phyloP scores from a whole-genome alignment of 106 monocot genomes.

The Acorus gramineus region DNA sequence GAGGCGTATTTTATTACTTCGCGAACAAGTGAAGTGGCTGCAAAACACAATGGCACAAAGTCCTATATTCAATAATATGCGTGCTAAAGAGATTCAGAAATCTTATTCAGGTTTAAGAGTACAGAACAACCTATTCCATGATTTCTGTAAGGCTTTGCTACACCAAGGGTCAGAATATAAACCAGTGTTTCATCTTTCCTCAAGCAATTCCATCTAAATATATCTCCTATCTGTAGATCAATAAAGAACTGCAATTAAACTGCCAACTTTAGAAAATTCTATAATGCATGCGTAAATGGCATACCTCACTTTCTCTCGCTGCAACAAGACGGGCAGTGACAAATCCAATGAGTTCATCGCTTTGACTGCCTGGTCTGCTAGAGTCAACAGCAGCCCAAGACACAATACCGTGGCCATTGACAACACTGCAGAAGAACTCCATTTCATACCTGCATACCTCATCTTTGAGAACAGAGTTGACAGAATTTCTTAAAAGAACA shows the following conservation, averaged over 20 bases:
- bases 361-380: slow-evolving; percentile 30
- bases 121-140: slow-evolving; percentile 75
- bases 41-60: slow-evolving; percentile 9
- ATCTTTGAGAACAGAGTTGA: too few relatives aligned
- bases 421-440: slow-evolving; percentile 92
- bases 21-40: slow-evolving; percentile 78
- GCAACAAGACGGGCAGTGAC: slow-evolving; percentile 69
- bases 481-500: too few relatives aligned
- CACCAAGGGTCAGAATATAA: slow-evolving; percentile 97
- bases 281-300: too few relatives aligned
- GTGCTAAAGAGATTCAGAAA: background rate
- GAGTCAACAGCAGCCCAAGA: slow-evolving; percentile 94
- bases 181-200: slow-evolving; percentile 66
- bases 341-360: slow-evolving; percentile 78
- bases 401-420: slow-evolving; percentile 68
- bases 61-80: background rate
- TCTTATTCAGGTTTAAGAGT: background rate
- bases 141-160: slow-evolving; percentile 65
- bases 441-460: slow-evolving; percentile 60
- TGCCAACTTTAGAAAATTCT: background rate
- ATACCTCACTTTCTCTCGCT: slow-evolving; percentile 87
- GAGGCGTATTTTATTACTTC: slow-evolving; percentile 93
- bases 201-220: slow-evolving; percentile 53
- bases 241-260: slow-evolving; percentile 1
- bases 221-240: slow-evolving; percentile 57